Conservation (phyloP, 805 yeast genomes). For the Teunomyces barrocoloradensis region DNA sequence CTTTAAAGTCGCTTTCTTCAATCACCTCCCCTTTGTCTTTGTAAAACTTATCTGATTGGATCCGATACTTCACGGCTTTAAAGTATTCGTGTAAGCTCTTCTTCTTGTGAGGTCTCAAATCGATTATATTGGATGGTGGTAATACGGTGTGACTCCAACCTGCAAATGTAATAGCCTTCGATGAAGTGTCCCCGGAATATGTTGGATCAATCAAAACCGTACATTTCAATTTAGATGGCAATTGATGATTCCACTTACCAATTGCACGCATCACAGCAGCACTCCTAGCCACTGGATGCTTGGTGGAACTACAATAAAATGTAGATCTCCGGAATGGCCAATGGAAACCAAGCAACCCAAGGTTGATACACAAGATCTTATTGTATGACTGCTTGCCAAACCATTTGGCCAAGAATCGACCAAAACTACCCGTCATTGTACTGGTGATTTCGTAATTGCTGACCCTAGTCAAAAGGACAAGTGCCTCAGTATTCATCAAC, state of each 20-base stretch:
- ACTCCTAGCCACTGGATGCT: slow-evolving; percentile 38
- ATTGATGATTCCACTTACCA: slow-evolving; percentile 30
- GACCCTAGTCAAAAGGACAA: slow-evolving; percentile 35
- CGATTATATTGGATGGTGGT: slow-evolving; percentile 41
- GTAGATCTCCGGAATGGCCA: slow-evolving; percentile 45
- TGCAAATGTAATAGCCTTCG: slow-evolving; percentile 30
- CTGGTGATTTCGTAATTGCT: slow-evolving; percentile 38
- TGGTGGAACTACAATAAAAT: slow-evolving; percentile 36
- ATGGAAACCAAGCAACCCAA: slow-evolving; percentile 43
- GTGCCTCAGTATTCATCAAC: slow-evolving; percentile 39
- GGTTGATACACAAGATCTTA: slow-evolving; percentile 32
- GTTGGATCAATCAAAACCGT: slow-evolving; percentile 38
- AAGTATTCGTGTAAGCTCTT: slow-evolving; percentile 33
- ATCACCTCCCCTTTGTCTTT: slow-evolving; percentile 33
- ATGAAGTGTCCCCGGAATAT: slow-evolving; percentile 29
- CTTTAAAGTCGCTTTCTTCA: slow-evolving; percentile 30
- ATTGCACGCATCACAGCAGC: slow-evolving; percentile 40
- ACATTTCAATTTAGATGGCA: slow-evolving; percentile 20
- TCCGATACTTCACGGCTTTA: slow-evolving; percentile 40
- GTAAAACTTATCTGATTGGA: slow-evolving; percentile 32
- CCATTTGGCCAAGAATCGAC: slow-evolving; percentile 13
- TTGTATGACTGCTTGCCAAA: slow-evolving; percentile 30
- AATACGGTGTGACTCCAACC: slow-evolving; percentile 36
- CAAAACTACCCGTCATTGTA: slow-evolving; percentile 26
- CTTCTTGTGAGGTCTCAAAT: slow-evolving; percentile 33